Conservation (phyloP, 257 asterid genomes). For the Phtheirospermum japonicum region DNA sequence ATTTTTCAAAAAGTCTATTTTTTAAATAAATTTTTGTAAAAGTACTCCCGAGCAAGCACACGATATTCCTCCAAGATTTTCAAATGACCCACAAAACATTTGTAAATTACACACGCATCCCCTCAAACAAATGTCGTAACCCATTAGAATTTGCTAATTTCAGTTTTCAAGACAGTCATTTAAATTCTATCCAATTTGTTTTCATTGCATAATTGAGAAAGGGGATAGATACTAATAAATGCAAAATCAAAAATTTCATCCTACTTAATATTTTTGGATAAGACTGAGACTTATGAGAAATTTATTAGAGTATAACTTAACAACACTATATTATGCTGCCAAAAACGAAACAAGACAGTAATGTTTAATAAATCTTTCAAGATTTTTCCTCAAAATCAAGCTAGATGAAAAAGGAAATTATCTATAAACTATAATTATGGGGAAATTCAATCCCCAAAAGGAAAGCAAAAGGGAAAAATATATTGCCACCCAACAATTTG, state of each 20-base stretch:
- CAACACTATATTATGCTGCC: too few relatives aligned
- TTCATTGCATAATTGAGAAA: not conserved
- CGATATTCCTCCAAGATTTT: too few relatives aligned
- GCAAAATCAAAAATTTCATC: not conserved
- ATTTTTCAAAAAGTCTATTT: too few relatives aligned
- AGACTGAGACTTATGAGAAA: not conserved
- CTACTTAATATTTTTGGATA: not conserved
- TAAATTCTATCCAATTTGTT: not conserved
- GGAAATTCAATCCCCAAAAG: too few relatives aligned
- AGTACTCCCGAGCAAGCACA: too few relatives aligned
- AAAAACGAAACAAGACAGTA: not conserved
- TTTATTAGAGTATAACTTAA: too few relatives aligned
- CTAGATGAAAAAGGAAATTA: too few relatives aligned
- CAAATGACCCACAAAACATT: not conserved
- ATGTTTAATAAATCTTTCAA: too few relatives aligned
- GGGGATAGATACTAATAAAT: not conserved
- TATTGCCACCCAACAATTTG: conserved; percentile 27
- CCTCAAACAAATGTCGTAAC: not conserved
- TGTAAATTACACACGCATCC: not conserved
- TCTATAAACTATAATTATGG: not conserved
- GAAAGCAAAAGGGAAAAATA: not conserved
- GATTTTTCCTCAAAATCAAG: too few relatives aligned
- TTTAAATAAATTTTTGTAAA: too few relatives aligned
- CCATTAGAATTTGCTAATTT: too few relatives aligned
- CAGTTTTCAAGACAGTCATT: too few relatives aligned